Evolutionary conservation across 306 rosid genomes (phyloP).

Genomic region (Vigna reflexopilosa): DNA sequence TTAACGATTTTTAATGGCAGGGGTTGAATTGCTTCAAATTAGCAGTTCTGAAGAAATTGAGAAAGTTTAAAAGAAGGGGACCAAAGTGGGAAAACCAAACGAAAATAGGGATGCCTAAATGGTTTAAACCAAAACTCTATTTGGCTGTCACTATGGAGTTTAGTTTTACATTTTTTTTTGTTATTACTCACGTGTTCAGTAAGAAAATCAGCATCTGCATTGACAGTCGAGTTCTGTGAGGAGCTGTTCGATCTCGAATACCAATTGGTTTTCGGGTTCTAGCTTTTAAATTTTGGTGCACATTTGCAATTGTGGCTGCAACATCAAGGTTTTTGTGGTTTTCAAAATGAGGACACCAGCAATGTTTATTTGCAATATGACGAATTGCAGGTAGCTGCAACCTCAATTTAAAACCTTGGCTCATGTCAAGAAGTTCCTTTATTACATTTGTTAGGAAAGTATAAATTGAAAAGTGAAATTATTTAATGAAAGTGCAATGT

Average conservation of each 20-base stretch:
- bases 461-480: neutral
- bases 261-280: neutral
- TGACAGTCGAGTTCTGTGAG: slow-evolving; percentile 10
- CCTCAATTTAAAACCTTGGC: neutral
- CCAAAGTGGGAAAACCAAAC: too few relatives aligned
- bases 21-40: too few relatives aligned
- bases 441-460: neutral
- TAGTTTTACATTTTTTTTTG: neutral
- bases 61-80: too few relatives aligned
- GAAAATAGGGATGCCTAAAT: too few relatives aligned
- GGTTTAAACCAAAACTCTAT: too few relatives aligned
- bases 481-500: neutral
- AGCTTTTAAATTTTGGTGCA: neutral
- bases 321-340: neutral
- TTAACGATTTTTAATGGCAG: too few relatives aligned
- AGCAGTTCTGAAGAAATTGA: too few relatives aligned
- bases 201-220: neutral
- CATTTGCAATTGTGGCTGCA: neutral
- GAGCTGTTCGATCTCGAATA: slow-evolving; percentile 25
- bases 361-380: neutral
- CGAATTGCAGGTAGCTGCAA: neutral
- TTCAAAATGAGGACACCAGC: neutral
- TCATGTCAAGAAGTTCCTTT: neutral
- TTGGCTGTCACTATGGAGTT: neutral
- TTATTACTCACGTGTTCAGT: neutral